Conservation (phyloP, 257 asterid species). For the Paraleonurus japonicus region DNA sequence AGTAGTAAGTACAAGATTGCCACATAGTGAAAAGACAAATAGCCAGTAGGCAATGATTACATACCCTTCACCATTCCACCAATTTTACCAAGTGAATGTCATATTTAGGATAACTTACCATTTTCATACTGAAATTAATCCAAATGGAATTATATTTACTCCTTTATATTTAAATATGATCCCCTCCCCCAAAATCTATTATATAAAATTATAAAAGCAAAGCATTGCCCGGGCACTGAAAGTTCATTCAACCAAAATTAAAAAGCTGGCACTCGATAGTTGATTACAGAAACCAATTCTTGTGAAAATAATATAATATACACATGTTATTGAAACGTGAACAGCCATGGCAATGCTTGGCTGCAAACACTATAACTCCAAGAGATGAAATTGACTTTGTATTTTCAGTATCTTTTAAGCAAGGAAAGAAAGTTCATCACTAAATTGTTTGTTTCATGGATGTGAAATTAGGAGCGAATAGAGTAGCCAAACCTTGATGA, state of each 20-base stretch:
- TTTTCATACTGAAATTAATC: not conserved
- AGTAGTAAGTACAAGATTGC: not conserved
- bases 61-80: not conserved
- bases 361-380: not conserved
- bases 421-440: not conserved
- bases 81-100: no score
- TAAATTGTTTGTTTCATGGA: not conserved
- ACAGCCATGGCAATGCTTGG: not conserved
- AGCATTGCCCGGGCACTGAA: no score
- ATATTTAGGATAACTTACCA: not conserved
- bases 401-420: not conserved
- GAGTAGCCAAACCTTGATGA: conserved; percentile 88
- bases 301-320: not conserved
- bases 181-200: no score
- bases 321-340: not conserved
- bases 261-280: not conserved
- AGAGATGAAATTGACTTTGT: not conserved
- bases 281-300: not conserved
- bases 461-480: conserved; percentile 58
- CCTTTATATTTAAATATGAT: no score
- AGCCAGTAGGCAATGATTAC: no score
- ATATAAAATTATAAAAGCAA: no score
- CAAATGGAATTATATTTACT: no score
- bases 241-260: not conserved
- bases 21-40: not conserved